Conservation (phyloP, 2,329 filamentous ascomycete genomes). For the Ophiosphaerella narmari region DNA sequence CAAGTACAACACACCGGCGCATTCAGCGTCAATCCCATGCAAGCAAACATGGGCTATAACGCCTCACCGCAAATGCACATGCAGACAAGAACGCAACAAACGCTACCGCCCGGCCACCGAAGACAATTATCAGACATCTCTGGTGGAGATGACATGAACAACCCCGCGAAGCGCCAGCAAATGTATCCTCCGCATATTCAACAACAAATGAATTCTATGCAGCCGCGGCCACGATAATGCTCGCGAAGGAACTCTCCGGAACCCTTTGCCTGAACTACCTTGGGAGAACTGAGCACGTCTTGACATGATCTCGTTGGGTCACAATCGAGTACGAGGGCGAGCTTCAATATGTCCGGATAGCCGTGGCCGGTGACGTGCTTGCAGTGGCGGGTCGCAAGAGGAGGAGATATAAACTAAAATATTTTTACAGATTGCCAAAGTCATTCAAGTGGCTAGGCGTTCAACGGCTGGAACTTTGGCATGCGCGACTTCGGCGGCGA, state of each 20-base stretch:
- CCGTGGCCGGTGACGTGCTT: no score
- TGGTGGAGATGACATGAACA: constrained; percentile 56
- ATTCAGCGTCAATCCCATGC: constrained; percentile 44
- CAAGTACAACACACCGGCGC: constrained; percentile 41
- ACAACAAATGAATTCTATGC: constrained; percentile 55
- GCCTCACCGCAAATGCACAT: constrained; percentile 47
- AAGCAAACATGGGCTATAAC: constrained; percentile 45
- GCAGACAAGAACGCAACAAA: constrained; percentile 32
- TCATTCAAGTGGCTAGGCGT: not conserved
- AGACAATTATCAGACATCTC: constrained; percentile 66
- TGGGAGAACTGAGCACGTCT: no score
- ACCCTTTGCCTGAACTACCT: not conserved
- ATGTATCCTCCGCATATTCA: constrained; percentile 56
- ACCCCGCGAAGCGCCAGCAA: constrained; percentile 62
- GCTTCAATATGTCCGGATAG: no score
- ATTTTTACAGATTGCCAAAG: no score
- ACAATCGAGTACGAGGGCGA: no score
- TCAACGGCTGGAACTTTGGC: not conserved
- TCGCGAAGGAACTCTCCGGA: not conserved
- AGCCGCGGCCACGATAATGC: constrained; percentile 53
- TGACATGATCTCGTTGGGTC: no score
- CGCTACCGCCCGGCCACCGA: constrained; percentile 48
- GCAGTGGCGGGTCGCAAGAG: no score
- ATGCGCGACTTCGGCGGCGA: no score
- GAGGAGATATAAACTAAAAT: no score